Evolutionary conservation across 495 filamentous ascomycete genomes (phyloP).

Genomic region (Pyronema domesticum): DNA sequence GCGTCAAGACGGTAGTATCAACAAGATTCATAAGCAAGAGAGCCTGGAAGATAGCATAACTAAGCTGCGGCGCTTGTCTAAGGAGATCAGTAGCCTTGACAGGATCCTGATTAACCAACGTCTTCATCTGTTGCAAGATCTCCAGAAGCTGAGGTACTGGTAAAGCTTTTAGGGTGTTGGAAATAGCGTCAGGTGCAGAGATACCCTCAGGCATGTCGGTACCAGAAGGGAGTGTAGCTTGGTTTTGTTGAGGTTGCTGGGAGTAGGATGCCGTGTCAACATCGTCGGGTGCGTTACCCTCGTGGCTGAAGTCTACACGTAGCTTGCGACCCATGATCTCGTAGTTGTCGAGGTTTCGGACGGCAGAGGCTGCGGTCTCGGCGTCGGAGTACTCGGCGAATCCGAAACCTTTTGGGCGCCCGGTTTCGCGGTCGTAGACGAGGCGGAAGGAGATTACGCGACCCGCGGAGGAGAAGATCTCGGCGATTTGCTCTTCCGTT

Average conservation of each 20-base stretch:
- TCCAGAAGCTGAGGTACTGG: constrained; percentile 82
- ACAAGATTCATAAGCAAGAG: constrained; percentile 86
- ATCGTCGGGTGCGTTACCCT: constrained; percentile 37
- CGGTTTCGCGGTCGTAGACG: constrained; percentile 90
- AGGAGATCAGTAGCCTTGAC: constrained; percentile 73
- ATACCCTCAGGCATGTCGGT: constrained; percentile 65
- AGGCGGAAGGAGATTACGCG: constrained; percentile 83
- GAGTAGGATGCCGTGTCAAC: constrained; percentile 25
- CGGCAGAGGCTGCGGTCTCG: constrained; percentile 82
- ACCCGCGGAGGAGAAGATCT: constrained; percentile 74
- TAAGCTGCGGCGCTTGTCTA: constrained; percentile 74
- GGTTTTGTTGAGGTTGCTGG: constrained; percentile 4
- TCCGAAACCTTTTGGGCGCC: constrained; percentile 86
- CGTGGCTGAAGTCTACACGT: constrained; percentile 86
- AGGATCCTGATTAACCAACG: constrained; percentile 61
- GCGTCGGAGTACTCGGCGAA: constrained; percentile 85
- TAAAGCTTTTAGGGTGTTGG: constrained; percentile 66
- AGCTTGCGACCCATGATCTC: constrained; percentile 92
- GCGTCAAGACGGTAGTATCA: constrained; percentile 31
- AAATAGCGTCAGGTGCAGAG: constrained; percentile 77
- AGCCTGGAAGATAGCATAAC: constrained; percentile 91
- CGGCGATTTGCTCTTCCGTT: constrained; percentile 83
- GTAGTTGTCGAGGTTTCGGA: constrained; percentile 88
- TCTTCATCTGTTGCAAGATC: constrained; percentile 87
- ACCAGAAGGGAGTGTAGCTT: constrained; percentile 50